Evolutionary conservation across 371 early-diverging fungal genomes (phyloP), one percentile per base, ranked within the genome.

Genomic region (Rhizopus microsporus): DNA sequence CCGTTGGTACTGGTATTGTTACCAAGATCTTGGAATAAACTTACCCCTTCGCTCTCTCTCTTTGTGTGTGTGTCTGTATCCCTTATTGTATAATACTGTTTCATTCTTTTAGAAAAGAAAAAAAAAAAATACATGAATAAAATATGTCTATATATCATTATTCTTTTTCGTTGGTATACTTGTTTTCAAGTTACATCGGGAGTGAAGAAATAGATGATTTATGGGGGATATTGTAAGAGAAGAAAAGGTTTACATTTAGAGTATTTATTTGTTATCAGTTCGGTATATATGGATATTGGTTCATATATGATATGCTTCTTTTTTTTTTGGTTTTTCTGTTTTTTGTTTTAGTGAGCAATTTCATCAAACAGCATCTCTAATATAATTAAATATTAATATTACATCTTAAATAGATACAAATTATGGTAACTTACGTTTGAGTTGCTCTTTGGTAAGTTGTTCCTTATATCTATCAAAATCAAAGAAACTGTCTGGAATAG

Each of bases 1-100:
- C 99, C 30, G 95, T 98, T 39, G 99, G 96, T 56, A 96, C 97
- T 35, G 98, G 97, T 76, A 84, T 76, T 31, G 69, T 78, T 42
- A 75, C 75, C 65, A 65, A 67, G 62, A 59, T 78, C 40, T 39
- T 72, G 7, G 78, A 72, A 40, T 78, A 74, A 70, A 59, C 13
- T 12, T 39, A 23, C 23, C 23, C 23, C 23, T 23, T 23, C 23
- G 23, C 23, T 23, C 23, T 23, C 23, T 23, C 23, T 23, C 23
- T 23, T 23, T 23, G 23, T 23, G 23, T 23, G 23, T 23, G 23
- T 23, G 23, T 43, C 43, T 12, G 3, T 5, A 23, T 34, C 33
- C 12, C n/a, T 49, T 33, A 17, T 7, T 44, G 15, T 13, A 37
- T 37, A 10, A 37, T 5, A 37, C 38, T 37, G 7, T 13, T 37